phyloP scores from a whole-genome alignment of 306 rosid genomes.

The Dicorynia guianensis region DNA sequence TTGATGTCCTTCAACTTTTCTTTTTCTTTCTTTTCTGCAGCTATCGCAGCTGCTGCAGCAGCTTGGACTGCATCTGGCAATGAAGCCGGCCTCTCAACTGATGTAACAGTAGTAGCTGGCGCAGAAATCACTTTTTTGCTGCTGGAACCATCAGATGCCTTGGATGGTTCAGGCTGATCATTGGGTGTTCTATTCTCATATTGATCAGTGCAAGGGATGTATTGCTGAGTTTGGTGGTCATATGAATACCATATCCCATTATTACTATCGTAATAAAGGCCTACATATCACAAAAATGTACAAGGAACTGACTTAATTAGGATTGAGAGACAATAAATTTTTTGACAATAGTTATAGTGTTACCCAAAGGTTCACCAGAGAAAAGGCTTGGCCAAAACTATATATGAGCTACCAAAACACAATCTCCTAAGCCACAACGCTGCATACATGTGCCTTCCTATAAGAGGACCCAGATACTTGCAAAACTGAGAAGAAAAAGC shows the following conservation, averaged over 20 bases:
- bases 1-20: conserved; percentile 91
- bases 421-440: conserved; percentile 5
- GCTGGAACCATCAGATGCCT: conserved; percentile 67
- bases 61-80: conserved; percentile 96
- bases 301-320: conserved; percentile 31
- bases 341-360: background rate
- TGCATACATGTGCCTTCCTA: background rate
- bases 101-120: conserved; percentile 75
- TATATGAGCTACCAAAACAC: conserved; percentile 27
- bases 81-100: conserved; percentile 77
- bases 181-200: conserved; percentile 64
- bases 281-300: conserved; percentile 50
- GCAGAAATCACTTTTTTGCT: conserved; percentile 90
- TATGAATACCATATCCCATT: conserved; percentile 89
- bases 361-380: conserved; percentile 1
- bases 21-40: conserved; percentile 96
- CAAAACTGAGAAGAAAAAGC: background rate
- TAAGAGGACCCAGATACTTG: conserved; percentile 6
- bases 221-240: conserved; percentile 82
- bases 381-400: conserved; percentile 21
- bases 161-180: conserved; percentile 65
- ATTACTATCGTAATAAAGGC: conserved; percentile 93
- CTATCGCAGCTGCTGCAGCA: conserved; percentile 91
- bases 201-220: conserved; percentile 86
- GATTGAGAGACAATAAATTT: background rate